These are phyloP conservation scores for Jatropha multifida DNA, from an alignment of 441 rosid genomes.

Conservation along the genomic window DNA sequence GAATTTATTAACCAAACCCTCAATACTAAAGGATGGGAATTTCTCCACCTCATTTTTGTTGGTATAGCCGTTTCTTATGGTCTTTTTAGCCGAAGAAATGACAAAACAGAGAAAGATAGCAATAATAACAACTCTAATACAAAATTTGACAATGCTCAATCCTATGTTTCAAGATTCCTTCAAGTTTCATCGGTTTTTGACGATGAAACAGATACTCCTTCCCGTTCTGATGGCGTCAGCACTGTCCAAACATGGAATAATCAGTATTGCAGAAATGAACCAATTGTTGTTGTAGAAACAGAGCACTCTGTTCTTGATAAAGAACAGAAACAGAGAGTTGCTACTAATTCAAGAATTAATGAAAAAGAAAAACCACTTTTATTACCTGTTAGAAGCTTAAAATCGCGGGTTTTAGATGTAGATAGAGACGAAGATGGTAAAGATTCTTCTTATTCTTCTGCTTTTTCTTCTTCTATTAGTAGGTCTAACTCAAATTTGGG, in stretches of 20 bases:
- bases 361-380: constrained; percentile 78
- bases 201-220: constrained; percentile 46
- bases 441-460: constrained; percentile 24
- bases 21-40: constrained; percentile 70
- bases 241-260: constrained; percentile 75
- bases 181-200: constrained; percentile 84
- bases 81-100: constrained; percentile 68
- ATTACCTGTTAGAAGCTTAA: constrained; percentile 84
- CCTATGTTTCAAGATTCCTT: constrained; percentile 70
- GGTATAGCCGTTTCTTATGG: constrained; percentile 97
- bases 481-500: constrained; percentile 42
- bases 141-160: constrained; percentile 59
- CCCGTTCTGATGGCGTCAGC: constrained; percentile 38
- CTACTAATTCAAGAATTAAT: constrained; percentile 29
- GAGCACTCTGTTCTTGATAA: constrained; percentile 33
- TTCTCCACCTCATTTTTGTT: constrained; percentile 82
- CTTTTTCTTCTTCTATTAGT: constrained; percentile 22
- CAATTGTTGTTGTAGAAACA: constrained; percentile 50
- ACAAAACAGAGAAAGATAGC: constrained; percentile 48
- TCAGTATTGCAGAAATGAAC: constrained; percentile 56
- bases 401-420: constrained; percentile 42
- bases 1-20: constrained; percentile 74
- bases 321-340: constrained; percentile 33
- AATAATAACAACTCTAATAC: constrained; percentile 17
- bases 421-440: constrained; percentile 23